Base-by-base conservation (phyloP, 805 yeast species). In the Kuraishia molischiana region DNA sequence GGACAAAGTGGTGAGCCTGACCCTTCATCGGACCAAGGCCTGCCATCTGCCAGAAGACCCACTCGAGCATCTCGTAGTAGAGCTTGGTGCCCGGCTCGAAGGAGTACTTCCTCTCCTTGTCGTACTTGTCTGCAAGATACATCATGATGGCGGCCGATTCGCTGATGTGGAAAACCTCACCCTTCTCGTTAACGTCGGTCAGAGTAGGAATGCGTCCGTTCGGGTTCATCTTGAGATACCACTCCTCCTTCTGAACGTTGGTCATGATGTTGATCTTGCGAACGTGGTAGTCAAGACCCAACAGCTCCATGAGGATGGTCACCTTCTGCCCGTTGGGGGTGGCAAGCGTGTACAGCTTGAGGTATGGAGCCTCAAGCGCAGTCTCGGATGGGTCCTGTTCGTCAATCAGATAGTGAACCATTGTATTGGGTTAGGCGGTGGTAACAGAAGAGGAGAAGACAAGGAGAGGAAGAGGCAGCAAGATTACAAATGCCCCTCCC, bases 201-300 rank as follows among this genome's bases (percentile, higher is more conserved):
- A 79, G 53, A 0, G 77, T 65, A 20, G 86, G 85, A 36, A 79
- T 71, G 47, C 76, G 61, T 4, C 85, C 84, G 47, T 78, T 77
- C 15, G 79, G 77, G 52, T 77, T 75, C 49, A 74, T 53, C 38
- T 69, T 61, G 36, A 74, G 50, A 45, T 62, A 79, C 78, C 79
- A 72, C 5, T 64, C 72, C 44, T 71, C 69, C 49, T 77, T 77
- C 41, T 75, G 79, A 30, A 54, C 72, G 31, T 58, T 55, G 19
- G 53, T 59, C 1, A 39, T 2, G 31, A 78, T 50, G 43, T 72
- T 71, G 38, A 79, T 51, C 4, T 45, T 43, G 34, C 67, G 49
- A 14, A 57, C 58, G 21, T 67, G 60, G 44, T 68, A 71, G 32
- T 65, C 60, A 19, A 68, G 44, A 8, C 26, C 26, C 15, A 71